phyloP scores from a whole-genome alignment of 2,329 filamentous ascomycete genomes.

The Hypoxylon sp. region DNA sequence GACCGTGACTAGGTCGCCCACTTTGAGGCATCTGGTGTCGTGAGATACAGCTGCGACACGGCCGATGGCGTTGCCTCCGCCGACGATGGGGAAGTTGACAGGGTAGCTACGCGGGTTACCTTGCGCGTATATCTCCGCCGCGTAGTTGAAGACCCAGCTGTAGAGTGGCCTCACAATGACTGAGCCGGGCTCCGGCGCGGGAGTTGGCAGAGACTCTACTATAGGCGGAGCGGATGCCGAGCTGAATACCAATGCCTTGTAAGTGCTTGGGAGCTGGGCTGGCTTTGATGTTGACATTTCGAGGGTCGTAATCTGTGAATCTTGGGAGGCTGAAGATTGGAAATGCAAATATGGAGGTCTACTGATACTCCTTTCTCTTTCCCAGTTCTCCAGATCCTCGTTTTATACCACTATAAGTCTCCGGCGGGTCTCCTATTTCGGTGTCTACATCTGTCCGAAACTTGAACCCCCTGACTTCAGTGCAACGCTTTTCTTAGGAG shows the following conservation, averaged over 20 bases:
- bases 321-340: not conserved
- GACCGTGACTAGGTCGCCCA: constrained; percentile 36
- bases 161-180: constrained; percentile 33
- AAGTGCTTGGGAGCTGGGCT: constrained; percentile 23
- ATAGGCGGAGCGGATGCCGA: constrained; percentile 19
- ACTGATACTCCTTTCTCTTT: not conserved
- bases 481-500: not conserved
- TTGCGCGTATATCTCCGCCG: constrained; percentile 30
- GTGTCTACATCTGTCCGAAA: not conserved
- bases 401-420: not conserved
- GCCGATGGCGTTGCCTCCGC: constrained; percentile 30
- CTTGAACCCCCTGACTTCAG: not conserved
- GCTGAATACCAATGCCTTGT: constrained; percentile 30
- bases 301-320: not conserved
- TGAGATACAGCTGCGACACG: constrained; percentile 34
- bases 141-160: constrained; percentile 31
- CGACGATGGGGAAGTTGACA: constrained; percentile 30
- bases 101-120: constrained; percentile 34
- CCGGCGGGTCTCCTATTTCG: not conserved
- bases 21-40: constrained; percentile 30
- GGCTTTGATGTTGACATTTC: constrained; percentile 8
- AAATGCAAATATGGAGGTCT: not conserved
- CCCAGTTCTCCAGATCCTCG: not conserved
- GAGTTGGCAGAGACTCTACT: constrained; percentile 20
- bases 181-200: constrained; percentile 23